Evolutionary conservation across 345 rosid genomes (phyloP).

Genomic region (Hypericum androsaemum): DNA sequence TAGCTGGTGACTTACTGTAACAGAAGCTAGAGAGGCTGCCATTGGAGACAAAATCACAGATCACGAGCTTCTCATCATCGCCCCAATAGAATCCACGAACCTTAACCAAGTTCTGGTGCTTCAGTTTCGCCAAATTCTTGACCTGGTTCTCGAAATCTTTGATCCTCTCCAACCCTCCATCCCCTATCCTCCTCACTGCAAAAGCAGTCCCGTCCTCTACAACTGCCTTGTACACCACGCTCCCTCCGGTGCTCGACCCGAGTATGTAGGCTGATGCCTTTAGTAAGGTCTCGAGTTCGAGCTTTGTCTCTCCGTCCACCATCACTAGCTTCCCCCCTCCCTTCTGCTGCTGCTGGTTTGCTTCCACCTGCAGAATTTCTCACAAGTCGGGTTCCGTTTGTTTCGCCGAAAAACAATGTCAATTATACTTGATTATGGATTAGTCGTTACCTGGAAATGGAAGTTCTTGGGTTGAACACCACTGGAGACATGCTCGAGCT

Average conservation of each 20-base stretch:
- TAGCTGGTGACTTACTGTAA: constrained; percentile 37
- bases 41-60: constrained; percentile 59
- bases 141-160: constrained; percentile 73
- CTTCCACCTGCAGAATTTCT: constrained; percentile 1
- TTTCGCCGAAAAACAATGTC: too few relatives aligned
- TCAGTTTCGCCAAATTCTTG: constrained; percentile 46
- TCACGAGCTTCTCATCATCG: constrained; percentile 71
- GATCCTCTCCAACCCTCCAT: constrained; percentile 35
- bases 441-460: too few relatives aligned
- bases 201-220: constrained; percentile 52
- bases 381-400: too few relatives aligned
- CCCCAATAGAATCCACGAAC: constrained; percentile 85
- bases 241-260: constrained; percentile 43
- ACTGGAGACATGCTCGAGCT: neutral
- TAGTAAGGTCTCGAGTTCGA: constrained; percentile 64
- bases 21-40: constrained; percentile 56
- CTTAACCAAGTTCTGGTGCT: constrained; percentile 65
- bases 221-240: constrained; percentile 86
- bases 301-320: constrained; percentile 58
- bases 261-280: constrained; percentile 78
- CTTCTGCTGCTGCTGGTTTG: neutral
- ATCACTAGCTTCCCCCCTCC: constrained; percentile 43
- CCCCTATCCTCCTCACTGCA: constrained; percentile 86
- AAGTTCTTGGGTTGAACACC: too few relatives aligned
- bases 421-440: too few relatives aligned